Evolutionary conservation across 257 asterid species (phyloP).

Genomic region (Solanum megistacrolobum): DNA sequence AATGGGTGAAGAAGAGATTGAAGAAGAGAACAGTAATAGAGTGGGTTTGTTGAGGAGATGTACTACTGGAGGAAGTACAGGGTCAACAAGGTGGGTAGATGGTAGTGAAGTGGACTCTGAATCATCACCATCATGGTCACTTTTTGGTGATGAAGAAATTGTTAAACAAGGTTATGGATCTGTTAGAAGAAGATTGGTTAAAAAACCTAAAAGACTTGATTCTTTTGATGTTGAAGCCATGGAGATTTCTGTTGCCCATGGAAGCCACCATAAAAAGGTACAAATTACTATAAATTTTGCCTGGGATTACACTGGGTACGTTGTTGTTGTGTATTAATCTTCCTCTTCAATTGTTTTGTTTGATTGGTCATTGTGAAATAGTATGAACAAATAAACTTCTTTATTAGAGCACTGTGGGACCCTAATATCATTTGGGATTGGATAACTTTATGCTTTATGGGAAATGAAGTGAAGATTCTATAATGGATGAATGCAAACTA

Average conservation of each 20-base stretch:
- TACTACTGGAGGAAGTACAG: conserved; percentile 29
- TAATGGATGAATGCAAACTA: neutral
- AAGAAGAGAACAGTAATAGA: conserved; percentile 46
- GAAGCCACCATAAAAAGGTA: conserved; percentile 51
- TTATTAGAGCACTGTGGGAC: neutral
- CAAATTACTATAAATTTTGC: no score
- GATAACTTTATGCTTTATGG: neutral
- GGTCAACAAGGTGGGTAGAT: conserved; percentile 87
- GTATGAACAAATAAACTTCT: neutral
- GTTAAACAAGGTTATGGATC: conserved; percentile 48
- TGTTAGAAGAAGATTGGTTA: conserved; percentile 68
- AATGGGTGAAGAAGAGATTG: conserved; percentile 45
- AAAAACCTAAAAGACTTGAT: conserved; percentile 73
- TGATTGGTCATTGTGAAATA: neutral
- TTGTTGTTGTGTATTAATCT: neutral
- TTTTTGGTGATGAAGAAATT: conserved; percentile 39
- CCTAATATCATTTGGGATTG: neutral
- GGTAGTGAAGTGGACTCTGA: conserved; percentile 95
- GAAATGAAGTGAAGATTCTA: neutral
- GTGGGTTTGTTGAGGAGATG: conserved; percentile 37
- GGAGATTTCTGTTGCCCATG: conserved; percentile 58
- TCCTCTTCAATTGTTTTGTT: neutral
- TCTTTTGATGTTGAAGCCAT: conserved; percentile 94
- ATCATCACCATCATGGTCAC: neutral
- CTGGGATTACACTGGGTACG: no score